Conservation (phyloP, 805 yeast genomes). For the Wickerhamomyces chambardii region DNA sequence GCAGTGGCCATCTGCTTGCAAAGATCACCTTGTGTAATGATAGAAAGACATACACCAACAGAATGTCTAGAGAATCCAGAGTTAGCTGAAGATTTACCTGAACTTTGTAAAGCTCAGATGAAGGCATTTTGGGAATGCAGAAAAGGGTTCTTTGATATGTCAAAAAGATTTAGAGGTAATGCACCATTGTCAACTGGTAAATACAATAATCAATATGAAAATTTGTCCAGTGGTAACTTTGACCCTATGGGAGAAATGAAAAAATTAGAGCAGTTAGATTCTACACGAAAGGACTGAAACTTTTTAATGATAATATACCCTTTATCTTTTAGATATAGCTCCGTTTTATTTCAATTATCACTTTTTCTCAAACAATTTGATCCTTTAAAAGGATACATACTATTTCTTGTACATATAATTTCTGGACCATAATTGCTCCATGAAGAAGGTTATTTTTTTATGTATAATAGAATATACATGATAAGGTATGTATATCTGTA, state of each 20-base stretch:
- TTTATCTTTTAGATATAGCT: too few species aligned
- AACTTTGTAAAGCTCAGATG: constrained; percentile 77
- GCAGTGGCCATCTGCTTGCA: constrained; percentile 96
- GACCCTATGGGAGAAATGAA: constrained; percentile 74
- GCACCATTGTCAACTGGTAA: constrained; percentile 91
- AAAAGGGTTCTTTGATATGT: constrained; percentile 84
- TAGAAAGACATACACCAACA: constrained; percentile 83
- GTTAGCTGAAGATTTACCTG: constrained; percentile 71
- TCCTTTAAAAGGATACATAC: too few species aligned
- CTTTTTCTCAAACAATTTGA: too few species aligned
- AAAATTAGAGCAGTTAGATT: constrained; percentile 56
- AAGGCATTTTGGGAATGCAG: constrained; percentile 85
- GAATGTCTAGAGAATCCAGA: constrained; percentile 80
- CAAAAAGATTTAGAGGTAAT: constrained; percentile 87
- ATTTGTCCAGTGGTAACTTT: constrained; percentile 72
- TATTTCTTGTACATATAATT: too few species aligned
- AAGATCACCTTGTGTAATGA: constrained; percentile 91
- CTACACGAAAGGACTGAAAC: constrained; percentile 26
- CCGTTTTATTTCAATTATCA: too few species aligned
- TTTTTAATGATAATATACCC: too few species aligned
- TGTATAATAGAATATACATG: too few species aligned
- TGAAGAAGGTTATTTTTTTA: too few species aligned
- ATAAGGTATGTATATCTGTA: too few species aligned
- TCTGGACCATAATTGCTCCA: too few species aligned
- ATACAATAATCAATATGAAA: constrained; percentile 80